Evolutionary conservation across 257 asterid genomes (phyloP).

Genomic region (Primulina eburnea): DNA sequence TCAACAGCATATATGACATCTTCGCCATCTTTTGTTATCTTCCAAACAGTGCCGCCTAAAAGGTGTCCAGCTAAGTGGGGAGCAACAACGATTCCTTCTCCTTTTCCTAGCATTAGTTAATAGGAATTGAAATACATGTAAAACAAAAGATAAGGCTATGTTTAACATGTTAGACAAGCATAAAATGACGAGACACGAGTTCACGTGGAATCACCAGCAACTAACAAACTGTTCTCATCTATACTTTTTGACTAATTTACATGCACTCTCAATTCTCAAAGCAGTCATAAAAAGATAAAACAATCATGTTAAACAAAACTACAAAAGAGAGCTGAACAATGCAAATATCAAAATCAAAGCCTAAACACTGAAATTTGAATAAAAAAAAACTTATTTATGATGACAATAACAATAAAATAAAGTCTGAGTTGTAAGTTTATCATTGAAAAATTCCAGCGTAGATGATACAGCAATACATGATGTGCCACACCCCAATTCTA

Average conservation of each 20-base stretch:
- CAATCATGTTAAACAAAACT: slow-evolving; percentile 4
- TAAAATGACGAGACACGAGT: slow-evolving; percentile 11
- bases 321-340: slow-evolving; percentile 7
- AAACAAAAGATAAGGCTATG: slow-evolving; percentile 16
- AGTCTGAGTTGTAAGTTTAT: slow-evolving; percentile 19
- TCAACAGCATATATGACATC: slow-evolving; percentile 97
- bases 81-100: slow-evolving; percentile 99
- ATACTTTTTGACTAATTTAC: slow-evolving; percentile 10
- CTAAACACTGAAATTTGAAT: neutral
- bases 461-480: slow-evolving; percentile 7
- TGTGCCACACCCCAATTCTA: neutral
- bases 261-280: neutral
- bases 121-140: slow-evolving; percentile 24
- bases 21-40: slow-evolving; percentile 96
- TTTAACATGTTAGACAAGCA: slow-evolving; percentile 11
- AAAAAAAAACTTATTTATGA: slow-evolving; percentile 16
- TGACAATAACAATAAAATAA: slow-evolving; percentile 11
- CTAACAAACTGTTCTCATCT: slow-evolving; percentile 21
- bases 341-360: neutral
- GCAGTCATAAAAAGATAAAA: slow-evolving; percentile 13
- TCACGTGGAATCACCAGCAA: slow-evolving; percentile 19
- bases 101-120: slow-evolving; percentile 59
- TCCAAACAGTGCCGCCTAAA: slow-evolving; percentile 94
- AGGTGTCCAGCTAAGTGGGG: slow-evolving; percentile 99
- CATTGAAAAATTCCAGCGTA: slow-evolving; percentile 7